These are phyloP conservation scores for Termitomyces sp. DNA, from an alignment of 768 basidiomycete species.

Conservation along the genomic window DNA sequence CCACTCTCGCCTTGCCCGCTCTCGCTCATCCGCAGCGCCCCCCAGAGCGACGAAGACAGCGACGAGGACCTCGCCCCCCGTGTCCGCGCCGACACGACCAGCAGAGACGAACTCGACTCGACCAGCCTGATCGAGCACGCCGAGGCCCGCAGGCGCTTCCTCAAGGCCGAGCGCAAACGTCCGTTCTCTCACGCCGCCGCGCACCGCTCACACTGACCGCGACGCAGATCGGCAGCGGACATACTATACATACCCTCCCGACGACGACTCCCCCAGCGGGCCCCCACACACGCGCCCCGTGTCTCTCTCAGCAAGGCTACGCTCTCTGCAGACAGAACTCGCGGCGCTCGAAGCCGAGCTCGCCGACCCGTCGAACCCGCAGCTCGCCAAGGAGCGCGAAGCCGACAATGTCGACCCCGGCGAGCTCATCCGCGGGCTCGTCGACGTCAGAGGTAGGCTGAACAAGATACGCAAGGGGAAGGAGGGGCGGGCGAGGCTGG, in stretches of 20 bases:
- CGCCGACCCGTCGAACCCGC: constrained; percentile 73
- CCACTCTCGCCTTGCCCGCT: constrained; percentile 4
- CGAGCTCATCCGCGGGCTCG: constrained; percentile 70
- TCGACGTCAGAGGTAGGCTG: constrained; percentile 66
- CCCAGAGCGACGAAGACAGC: constrained; percentile 56
- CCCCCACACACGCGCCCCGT: constrained; percentile 27
- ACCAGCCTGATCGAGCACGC: constrained; percentile 58
- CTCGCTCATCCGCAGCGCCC: constrained; percentile 4
- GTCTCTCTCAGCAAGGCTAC: constrained; percentile 55
- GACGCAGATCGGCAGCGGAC: constrained; percentile 44
- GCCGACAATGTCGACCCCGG: constrained; percentile 64
- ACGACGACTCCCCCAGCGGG: constrained; percentile 35
- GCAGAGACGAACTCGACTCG: constrained; percentile 65
- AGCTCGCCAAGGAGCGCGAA: constrained; percentile 53
- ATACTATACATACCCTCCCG: constrained; percentile 65
- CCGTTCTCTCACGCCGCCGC: constrained; percentile 32
- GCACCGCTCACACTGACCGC: neutral
- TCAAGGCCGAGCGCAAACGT: constrained; percentile 62
- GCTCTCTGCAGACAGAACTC: constrained; percentile 71
- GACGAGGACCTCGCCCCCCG: constrained; percentile 57
- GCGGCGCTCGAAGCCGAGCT: constrained; percentile 76
- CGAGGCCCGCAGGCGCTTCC: constrained; percentile 66
- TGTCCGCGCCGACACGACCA: constrained; percentile 32
- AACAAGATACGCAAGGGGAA: constrained; percentile 61
- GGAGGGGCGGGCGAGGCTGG: constrained; percentile 61